A percentile compares a stretch with the other conserved stretches of the same genome.
Conservation (phyloP, 805 yeast species). For the Wickerhamiella brachini region DNA sequence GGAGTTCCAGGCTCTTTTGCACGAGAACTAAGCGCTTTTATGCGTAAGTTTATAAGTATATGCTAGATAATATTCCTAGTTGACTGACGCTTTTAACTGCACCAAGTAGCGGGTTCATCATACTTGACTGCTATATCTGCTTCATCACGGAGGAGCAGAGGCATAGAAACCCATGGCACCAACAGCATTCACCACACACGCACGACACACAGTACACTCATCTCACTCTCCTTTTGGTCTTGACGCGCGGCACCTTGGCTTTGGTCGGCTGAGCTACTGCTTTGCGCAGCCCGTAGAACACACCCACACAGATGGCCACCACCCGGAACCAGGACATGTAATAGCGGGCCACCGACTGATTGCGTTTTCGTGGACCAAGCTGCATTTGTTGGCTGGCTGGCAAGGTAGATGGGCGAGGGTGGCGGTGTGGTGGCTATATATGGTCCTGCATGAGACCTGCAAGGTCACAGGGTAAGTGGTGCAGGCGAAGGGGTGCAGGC, state of each 20-base stretch:
- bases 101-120: too few species aligned
- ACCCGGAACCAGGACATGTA: neutral
- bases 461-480: neutral
- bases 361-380: neutral
- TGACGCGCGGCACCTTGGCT: neutral
- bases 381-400: neutral
- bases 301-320: neutral
- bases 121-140: too few species aligned
- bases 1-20: slow-evolving; percentile 21
- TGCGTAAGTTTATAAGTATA: neutral
- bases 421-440: neutral
- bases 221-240: neutral
- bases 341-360: neutral
- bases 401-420: neutral
- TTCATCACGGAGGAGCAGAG: too few species aligned
- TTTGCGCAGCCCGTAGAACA: neutral
- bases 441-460: neutral
- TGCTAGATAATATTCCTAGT: neutral
- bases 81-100: neutral
- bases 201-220: too few species aligned
- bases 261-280: neutral
- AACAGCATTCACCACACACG: too few species aligned
- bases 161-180: too few species aligned
- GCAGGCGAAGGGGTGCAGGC: too few species aligned
- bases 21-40: slow-evolving; percentile 20